These are phyloP conservation scores for Pseudogymnoascus sp. DNA, from an alignment of 2,329 filamentous ascomycete species.

Conservation along the genomic window DNA sequence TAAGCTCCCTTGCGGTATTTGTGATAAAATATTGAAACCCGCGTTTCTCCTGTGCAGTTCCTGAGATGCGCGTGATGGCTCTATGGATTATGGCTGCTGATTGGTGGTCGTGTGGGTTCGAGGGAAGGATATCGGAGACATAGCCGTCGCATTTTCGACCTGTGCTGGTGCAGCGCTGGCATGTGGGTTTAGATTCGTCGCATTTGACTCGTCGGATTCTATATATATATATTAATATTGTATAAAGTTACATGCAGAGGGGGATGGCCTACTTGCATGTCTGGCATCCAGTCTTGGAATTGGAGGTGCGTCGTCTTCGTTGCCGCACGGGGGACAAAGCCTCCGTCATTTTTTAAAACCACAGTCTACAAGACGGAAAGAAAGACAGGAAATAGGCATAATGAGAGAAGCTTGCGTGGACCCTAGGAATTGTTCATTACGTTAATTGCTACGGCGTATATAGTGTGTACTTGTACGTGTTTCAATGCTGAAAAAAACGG, in stretches of 20 bases:
- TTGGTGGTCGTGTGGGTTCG: conserved; percentile 7
- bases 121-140: background rate
- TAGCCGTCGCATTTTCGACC: conserved; percentile 23
- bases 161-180: conserved; percentile 21
- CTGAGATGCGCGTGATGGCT: conserved; percentile 13
- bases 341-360: background rate
- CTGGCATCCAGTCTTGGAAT: conserved; percentile 17
- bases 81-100: conserved; percentile 2
- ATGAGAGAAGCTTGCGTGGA: background rate
- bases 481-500: background rate
- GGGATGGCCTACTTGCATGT: conserved; percentile 21
- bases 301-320: background rate
- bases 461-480: background rate
- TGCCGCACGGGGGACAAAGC: background rate
- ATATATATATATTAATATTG: conserved; percentile 6
- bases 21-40: conserved; percentile 23
- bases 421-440: background rate
- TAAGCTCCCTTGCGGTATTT: conserved; percentile 20
- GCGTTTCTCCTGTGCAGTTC: conserved; percentile 19
- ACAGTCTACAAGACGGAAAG: background rate
- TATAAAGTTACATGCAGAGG: background rate
- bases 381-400: background rate
- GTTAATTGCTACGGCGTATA: background rate
- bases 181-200: conserved; percentile 25
- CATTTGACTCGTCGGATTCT: conserved; percentile 26